phyloP scores from a whole-genome alignment of 129 eudicot genomes.

The carrot (Daucus carota) region DH1_v3.0 NC_030387.2:28552501-28553000 shows the following conservation, averaged over 20 bases:
- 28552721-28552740: slow-evolving; percentile 54
- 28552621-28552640: slow-evolving; percentile 44
- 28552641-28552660: slow-evolving; percentile 37
- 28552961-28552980: no score
- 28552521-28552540: slow-evolving; percentile 24
- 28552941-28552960: slow-evolving; percentile 57
- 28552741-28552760: slow-evolving; percentile 54
- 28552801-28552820: slow-evolving; percentile 52
- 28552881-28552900: slow-evolving; percentile 36
- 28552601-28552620: slow-evolving; percentile 33
- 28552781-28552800: slow-evolving; percentile 44
- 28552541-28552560: slow-evolving; percentile 42
- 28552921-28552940: slow-evolving; percentile 78
- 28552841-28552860: slow-evolving; percentile 49
- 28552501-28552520: slow-evolving; percentile 62
- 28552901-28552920: background rate
- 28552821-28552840: slow-evolving; percentile 56
- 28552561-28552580: slow-evolving; percentile 27
- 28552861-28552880: slow-evolving; percentile 46
- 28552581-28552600: slow-evolving; percentile 40
- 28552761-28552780: slow-evolving; percentile 50
- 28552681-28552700: slow-evolving; percentile 25
- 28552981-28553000: no score
- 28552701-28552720: slow-evolving; percentile 43
- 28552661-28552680: slow-evolving; percentile 57